Evolutionary conservation across 495 filamentous ascomycete genomes (phyloP).

Genomic region (Neurospora sublineolata): DNA sequence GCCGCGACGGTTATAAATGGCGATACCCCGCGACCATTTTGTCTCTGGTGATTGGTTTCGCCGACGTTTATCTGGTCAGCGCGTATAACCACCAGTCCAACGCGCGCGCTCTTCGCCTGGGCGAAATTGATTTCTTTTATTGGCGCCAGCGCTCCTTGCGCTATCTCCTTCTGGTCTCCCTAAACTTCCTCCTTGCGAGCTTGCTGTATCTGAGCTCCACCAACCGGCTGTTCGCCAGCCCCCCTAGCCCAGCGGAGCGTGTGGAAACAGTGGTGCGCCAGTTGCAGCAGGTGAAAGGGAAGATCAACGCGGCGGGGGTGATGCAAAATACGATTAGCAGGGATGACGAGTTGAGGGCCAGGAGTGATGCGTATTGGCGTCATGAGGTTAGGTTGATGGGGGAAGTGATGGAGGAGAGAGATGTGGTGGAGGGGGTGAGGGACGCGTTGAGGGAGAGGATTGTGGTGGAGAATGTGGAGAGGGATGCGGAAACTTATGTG

Average conservation of each 20-base stretch:
- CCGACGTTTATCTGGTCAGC: slow-evolving; percentile 50
- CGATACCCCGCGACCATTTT: slow-evolving; percentile 55
- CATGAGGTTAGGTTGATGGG: slow-evolving; percentile 42
- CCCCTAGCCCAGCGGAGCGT: slow-evolving; percentile 33
- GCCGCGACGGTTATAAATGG: slow-evolving; percentile 50
- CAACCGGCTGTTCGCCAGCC: slow-evolving; percentile 47
- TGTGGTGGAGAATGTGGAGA: slow-evolving; percentile 34
- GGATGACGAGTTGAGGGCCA: slow-evolving; percentile 39
- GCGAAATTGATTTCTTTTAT: slow-evolving; percentile 55
- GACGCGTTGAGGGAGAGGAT: slow-evolving; percentile 42
- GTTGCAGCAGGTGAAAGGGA: slow-evolving; percentile 29
- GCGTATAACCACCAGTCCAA: slow-evolving; percentile 53
- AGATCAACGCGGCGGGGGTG: slow-evolving; percentile 40
- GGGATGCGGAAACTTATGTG: slow-evolving; percentile 45
- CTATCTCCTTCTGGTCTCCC: slow-evolving; percentile 42
- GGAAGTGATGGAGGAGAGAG: slow-evolving; percentile 49
- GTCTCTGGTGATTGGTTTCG: slow-evolving; percentile 42
- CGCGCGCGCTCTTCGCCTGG: slow-evolving; percentile 41
- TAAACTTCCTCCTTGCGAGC: slow-evolving; percentile 49
- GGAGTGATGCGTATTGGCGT: slow-evolving; percentile 38
- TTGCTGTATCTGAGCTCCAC: slow-evolving; percentile 66
- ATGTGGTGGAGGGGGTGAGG: slow-evolving; percentile 45
- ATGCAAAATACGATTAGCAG: slow-evolving; percentile 43
- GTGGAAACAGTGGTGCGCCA: slow-evolving; percentile 31
- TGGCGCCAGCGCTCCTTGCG: slow-evolving; percentile 54